Percentiles rank a stretch among this genome's conserved stretches.
Evolutionary conservation across 345 rosid genomes (phyloP).

Genomic region (Cardamine occulta): DNA sequence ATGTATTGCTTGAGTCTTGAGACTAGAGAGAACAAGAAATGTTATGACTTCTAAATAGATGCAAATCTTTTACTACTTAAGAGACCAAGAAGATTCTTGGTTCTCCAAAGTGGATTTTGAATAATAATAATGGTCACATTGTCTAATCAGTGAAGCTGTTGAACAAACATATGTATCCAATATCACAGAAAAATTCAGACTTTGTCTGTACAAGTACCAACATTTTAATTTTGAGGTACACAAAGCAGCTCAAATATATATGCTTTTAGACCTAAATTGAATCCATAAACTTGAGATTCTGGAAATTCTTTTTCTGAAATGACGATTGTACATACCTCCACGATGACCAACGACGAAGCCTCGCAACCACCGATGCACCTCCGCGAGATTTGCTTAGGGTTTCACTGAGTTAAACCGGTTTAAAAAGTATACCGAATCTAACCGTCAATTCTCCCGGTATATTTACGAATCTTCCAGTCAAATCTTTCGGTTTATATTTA

Average conservation of each 20-base stretch:
- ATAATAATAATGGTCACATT: neutral
- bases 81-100: neutral
- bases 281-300: no score
- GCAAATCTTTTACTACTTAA: neutral
- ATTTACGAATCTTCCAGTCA: no score
- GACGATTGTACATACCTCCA: no score
- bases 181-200: neutral
- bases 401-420: neutral
- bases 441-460: neutral
- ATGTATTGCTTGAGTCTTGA: slow-evolving; percentile 30
- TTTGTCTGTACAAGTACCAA: neutral
- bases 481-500: neutral
- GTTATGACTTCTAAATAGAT: neutral
- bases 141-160: neutral
- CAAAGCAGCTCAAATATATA: neutral
- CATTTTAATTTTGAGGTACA: neutral
- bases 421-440: neutral
- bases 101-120: neutral
- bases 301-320: no score
- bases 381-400: no score
- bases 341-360: no score
- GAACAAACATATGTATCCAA: neutral
- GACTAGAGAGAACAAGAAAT: neutral
- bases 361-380: no score
- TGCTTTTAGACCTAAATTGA: no score